Percentiles rank a stretch among this genome's conserved stretches.
These are phyloP conservation scores for Chrysosporium queenslandicum DNA, from an alignment of 2,329 filamentous ascomycete genomes.

Conservation along the genomic window DNA sequence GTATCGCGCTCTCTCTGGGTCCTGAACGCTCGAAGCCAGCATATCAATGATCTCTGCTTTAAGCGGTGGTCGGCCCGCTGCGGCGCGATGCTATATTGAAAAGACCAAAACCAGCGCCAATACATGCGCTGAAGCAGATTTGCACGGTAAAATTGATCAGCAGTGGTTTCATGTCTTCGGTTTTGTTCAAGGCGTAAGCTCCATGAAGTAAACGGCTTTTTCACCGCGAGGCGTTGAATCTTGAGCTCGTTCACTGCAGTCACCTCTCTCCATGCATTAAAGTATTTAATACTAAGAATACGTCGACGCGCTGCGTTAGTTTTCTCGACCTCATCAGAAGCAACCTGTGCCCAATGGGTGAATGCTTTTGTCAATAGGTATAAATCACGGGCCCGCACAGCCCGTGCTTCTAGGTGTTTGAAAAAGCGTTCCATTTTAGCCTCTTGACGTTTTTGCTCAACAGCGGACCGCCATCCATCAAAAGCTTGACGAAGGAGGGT, in stretches of 20 bases:
- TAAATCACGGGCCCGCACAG: slow-evolving; percentile 53
- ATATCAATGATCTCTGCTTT: slow-evolving; percentile 33
- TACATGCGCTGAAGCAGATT: slow-evolving; percentile 29
- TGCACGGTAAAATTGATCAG: slow-evolving; percentile 23
- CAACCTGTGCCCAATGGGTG: slow-evolving; percentile 57
- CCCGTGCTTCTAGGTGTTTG: slow-evolving; percentile 48
- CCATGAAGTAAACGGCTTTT: slow-evolving; percentile 48
- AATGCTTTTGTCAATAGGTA: slow-evolving; percentile 57
- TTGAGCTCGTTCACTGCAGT: slow-evolving; percentile 51
- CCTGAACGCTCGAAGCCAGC: slow-evolving; percentile 33
- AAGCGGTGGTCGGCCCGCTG: slow-evolving; percentile 35
- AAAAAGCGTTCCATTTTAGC: slow-evolving; percentile 46
- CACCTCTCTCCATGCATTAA: slow-evolving; percentile 59
- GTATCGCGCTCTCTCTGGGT: slow-evolving; percentile 33
- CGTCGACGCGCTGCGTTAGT: slow-evolving; percentile 60
- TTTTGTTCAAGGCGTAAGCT: slow-evolving; percentile 34
- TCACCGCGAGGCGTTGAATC: slow-evolving; percentile 42
- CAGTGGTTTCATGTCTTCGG: slow-evolving; percentile 28
- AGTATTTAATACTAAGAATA: slow-evolving; percentile 58
- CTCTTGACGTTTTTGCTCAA: slow-evolving; percentile 33
- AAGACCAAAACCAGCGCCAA: slow-evolving; percentile 38
- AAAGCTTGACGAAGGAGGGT: slow-evolving; percentile 46
- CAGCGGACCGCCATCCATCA: slow-evolving; percentile 40
- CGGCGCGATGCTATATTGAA: slow-evolving; percentile 36
- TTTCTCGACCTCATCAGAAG: slow-evolving; percentile 54